Evolutionary conservation across 306 rosid genomes (phyloP).

Genomic region (Prosopis cineraria): DNA sequence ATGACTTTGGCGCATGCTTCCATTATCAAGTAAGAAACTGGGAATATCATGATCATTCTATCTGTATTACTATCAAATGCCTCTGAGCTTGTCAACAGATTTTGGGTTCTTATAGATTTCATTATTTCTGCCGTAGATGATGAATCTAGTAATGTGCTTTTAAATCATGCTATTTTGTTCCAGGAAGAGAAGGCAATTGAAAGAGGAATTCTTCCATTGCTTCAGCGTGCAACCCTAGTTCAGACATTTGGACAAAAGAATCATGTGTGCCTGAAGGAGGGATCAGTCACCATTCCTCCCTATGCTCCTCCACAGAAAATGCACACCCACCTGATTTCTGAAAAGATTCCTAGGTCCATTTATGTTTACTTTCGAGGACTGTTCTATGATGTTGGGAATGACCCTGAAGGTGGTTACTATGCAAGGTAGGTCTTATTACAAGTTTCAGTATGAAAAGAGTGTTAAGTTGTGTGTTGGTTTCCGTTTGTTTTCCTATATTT

Average conservation of each 20-base stretch:
- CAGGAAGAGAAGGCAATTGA: slow-evolving; percentile 95
- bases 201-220: slow-evolving; percentile 83
- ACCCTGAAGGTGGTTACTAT: slow-evolving; percentile 95
- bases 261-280: slow-evolving; percentile 86
- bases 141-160: not conserved
- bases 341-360: slow-evolving; percentile 79
- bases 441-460: slow-evolving; percentile 4
- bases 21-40: slow-evolving; percentile 79
- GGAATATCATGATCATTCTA: not conserved
- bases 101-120: slow-evolving; percentile 17
- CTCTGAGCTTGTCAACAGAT: not conserved
- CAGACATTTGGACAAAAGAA: slow-evolving; percentile 91
- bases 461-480: not conserved
- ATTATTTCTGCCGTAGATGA: slow-evolving; percentile 4
- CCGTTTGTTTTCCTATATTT: slow-evolving; percentile 11
- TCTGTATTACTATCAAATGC: not conserved
- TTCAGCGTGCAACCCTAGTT: slow-evolving; percentile 83
- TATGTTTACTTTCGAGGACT: slow-evolving; percentile 91
- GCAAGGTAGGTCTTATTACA: slow-evolving; percentile 64
- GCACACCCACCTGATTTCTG: slow-evolving; percentile 80
- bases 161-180: slow-evolving; percentile 26
- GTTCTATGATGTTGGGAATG: slow-evolving; percentile 92
- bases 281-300: slow-evolving; percentile 89
- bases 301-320: slow-evolving; percentile 96
- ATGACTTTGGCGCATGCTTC: slow-evolving; percentile 97